A percentile compares a stretch with the other conserved stretches of the same genome.
phyloP scores from a whole-genome alignment of 2,329 filamentous ascomycete genomes.

The Aspergillus texensis region DNA sequence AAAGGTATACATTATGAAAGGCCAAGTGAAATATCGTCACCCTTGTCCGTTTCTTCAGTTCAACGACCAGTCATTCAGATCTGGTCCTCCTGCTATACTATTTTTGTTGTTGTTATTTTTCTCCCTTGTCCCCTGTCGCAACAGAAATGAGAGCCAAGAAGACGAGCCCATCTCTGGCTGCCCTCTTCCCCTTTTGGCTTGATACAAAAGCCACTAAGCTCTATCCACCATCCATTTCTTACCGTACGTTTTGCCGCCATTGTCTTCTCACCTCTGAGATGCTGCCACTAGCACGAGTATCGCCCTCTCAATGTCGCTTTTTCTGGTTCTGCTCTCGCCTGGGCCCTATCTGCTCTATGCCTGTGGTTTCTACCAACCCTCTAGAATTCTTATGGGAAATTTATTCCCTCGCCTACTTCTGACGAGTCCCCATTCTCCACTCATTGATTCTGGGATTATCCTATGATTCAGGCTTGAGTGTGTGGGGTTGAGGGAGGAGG shows the following conservation, averaged over 20 bases:
- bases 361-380: neutral
- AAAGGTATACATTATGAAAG: neutral
- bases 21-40: neutral
- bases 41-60: neutral
- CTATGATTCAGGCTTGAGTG: neutral
- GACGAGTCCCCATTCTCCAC: conserved; percentile 4
- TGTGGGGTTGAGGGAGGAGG: neutral
- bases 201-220: conserved; percentile 8
- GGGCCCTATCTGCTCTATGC: neutral
- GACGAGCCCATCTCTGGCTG: neutral
- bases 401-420: neutral
- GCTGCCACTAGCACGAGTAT: neutral
- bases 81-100: neutral
- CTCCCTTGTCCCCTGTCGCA: neutral
- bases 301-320: neutral
- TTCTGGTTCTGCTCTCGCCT: neutral
- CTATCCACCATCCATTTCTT: neutral
- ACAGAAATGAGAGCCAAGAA: neutral
- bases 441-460: conserved; percentile 5
- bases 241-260: neutral
- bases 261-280: neutral
- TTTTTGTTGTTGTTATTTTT: neutral
- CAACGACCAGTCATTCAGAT: neutral
- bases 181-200: conserved; percentile 4
- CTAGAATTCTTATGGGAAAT: neutral